These are phyloP conservation scores for Neurospora pannonica DNA, from an alignment of 495 filamentous ascomycete genomes.

Conservation along the genomic window DNA sequence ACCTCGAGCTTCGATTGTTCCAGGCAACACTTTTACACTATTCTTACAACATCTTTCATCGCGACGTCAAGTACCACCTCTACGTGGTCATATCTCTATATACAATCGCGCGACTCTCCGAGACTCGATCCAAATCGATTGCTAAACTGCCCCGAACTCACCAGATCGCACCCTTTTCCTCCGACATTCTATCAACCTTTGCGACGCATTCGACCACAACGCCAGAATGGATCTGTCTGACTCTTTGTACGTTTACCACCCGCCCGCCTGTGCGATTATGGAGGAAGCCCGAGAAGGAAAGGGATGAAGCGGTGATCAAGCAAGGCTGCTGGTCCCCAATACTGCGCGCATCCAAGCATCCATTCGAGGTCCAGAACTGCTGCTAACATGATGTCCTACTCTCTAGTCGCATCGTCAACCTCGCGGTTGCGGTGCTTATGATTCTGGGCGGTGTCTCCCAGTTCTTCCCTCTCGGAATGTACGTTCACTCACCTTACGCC, in stretches of 20 bases:
- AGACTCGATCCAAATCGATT: not conserved
- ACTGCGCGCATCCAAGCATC: not conserved
- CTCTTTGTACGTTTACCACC: slow-evolving; percentile 31
- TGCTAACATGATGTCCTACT: slow-evolving; percentile 9
- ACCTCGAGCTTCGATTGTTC: not conserved
- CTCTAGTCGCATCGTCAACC: slow-evolving; percentile 82
- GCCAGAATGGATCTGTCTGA: slow-evolving; percentile 37
- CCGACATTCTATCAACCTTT: not conserved
- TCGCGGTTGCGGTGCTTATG: slow-evolving; percentile 81
- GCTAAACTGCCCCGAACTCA: not conserved
- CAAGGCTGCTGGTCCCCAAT: not conserved
- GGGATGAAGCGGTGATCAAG: not conserved
- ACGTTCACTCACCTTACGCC: slow-evolving; percentile 19
- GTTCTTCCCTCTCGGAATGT: slow-evolving; percentile 60
- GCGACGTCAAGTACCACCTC: not conserved
- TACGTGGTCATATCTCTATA: not conserved
- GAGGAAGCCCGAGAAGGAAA: not conserved
- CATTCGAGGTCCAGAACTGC: not conserved
- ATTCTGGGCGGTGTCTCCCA: slow-evolving; percentile 81
- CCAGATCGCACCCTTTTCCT: not conserved
- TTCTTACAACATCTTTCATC: not conserved
- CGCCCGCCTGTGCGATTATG: not conserved
- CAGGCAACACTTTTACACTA: not conserved
- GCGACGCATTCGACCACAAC: not conserved
- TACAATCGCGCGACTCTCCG: not conserved